Base-by-base conservation (phyloP, 2,329 filamentous ascomycete species). In the Thermothelomyces thermophilus region DNA sequence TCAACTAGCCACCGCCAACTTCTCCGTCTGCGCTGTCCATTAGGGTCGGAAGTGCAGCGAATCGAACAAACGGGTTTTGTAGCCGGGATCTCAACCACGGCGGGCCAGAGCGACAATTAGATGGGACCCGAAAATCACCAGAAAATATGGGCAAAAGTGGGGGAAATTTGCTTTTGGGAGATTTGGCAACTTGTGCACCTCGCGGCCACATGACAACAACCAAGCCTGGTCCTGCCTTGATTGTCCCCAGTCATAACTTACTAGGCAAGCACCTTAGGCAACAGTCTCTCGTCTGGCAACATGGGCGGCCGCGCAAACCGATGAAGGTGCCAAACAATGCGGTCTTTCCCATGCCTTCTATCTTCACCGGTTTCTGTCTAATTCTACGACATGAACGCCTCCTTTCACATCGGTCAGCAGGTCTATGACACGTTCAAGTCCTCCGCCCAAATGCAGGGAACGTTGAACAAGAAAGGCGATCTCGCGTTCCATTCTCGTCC, bases 31-130 rank as follows among this genome's bases (percentile, higher is more conserved):
- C 39, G 24, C 24, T 16, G 24, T 14, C 17, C 4, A n/a, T 26
- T 10, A 30, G 19, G n/a, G 17, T 46, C 46, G 50, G 34, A 31
- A 40, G n/a, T 24, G 43, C 41, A 51, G 42, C 51, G 48, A 53
- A 50, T 53, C n/a, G 46, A 50, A n/a, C n/a, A n/a, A n/a, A 24
- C 24, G 24, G 20, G 28, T 2, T 30, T 19, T 20, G 19, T n/a
- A 31, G 31, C 9, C 37, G 13, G 37, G 31, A 43, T n/a, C 16
- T 36, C 16, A 28, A 46, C n/a, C 46, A 50, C 55, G 53, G 55
- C 43, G 49, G 24, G 9, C 52, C 40, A 40, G 53, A 53, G 53
- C 41, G 44, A 41, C n/a, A n/a, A n/a, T n/a, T n/a, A n/a, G 49
- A 47, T 13, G 24, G 41, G 33, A 20, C 35, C 22, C n/a, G 17